Base-by-base conservation (phyloP, 1,139 yeast species). In the Groenewaldozyma auringiensis region DNA sequence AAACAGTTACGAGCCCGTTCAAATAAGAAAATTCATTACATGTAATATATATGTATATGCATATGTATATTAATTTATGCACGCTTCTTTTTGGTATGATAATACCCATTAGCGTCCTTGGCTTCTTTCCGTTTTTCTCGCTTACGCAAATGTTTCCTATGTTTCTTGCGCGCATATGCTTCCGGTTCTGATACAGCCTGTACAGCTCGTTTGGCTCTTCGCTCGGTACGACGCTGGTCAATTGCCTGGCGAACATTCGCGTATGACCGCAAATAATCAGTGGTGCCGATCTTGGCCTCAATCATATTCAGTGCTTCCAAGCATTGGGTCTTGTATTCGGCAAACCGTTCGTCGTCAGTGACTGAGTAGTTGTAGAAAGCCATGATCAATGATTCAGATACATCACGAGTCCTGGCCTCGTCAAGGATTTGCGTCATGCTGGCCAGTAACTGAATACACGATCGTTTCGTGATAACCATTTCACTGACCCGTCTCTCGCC, bases 121-220 rank as follows among this genome's bases (percentile, higher is more conserved):
- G 75, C 79, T 45, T 74, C 79, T 60, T 76, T 83, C 61, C 95
- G 75, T 71, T 59, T 58, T 54, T 83, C 92, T 62, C 94, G 77
- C 38, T 77, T 75, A 56, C 82, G 75, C 43, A 74, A 77, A 66
- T 88, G 95, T 63, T 84, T 85, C 65, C 73, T 81, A 56, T 85
- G 62, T 66, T 84, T 86, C 63, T 84, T 77, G 57, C 75, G 76
- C 2, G 96, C 94, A 21, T 86, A 81, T 38, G 76, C 66, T 18
- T 83, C 95, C 0, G 98, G 98, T 3, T 85, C 84, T 13, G 75
- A 74, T 3, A 89, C 73, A 1, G 89, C 86, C 62, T 86, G 68
- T 52, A 84, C 81, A 0, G 95, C 83, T 48, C 89, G 74, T 60
- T 81, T 82, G 1, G 84, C 75, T 59, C 72, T 80, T 65, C 97